Evolutionary conservation across 2,329 filamentous ascomycete species (phyloP), one percentile per base, ranked within the genome.

Genomic region (Fusarium sp.): DNA sequence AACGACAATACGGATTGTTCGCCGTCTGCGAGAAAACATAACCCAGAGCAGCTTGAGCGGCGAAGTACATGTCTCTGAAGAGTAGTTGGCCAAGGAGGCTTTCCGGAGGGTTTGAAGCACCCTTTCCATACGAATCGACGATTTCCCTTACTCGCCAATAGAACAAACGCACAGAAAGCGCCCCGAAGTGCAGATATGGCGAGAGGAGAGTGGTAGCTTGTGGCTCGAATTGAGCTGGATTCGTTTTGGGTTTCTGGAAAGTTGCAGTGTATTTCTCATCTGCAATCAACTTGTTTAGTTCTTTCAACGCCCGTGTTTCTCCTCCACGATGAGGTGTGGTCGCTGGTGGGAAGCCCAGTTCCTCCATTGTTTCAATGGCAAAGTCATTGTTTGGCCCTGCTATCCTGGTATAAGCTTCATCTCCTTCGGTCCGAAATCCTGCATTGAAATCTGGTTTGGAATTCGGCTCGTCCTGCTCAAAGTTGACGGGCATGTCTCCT

Each of bases 61-160:
- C 92, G 74, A 95, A 94, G 80, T 94, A 95, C 93, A 95, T 95
- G 78, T 95, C 93, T 21, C 93, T 86, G 79, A 95, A 95, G 16
- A 94, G 83, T 3, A 95, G 81, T 74, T 95, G 93, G 6, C 93
- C 93, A 0, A 87, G 90, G 21, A 95, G 80, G 68, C 89, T 92
- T n/a, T 89, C 89, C 0, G 93, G 93, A 2, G 91, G 89, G 31
- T 84, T 83, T 12, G 89, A 91, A 6, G 87, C 88, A 5, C 84
- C 85, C 38, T 85, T 84, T 38, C 87, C 86, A 74, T 89, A 89
- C 16, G 83, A 82, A 9, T 87, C 82, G 5, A 93, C 85, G 2
- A 92, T 85, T 31, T 90, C 89, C 76, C 90, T 87, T 1, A 90
- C 89, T 29, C 88, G 86, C 89, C 92, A 93, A 81, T 93, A 95